Conservation (phyloP, 371 early-diverging fungal species). For the Apophysomyces ossiformis region DNA sequence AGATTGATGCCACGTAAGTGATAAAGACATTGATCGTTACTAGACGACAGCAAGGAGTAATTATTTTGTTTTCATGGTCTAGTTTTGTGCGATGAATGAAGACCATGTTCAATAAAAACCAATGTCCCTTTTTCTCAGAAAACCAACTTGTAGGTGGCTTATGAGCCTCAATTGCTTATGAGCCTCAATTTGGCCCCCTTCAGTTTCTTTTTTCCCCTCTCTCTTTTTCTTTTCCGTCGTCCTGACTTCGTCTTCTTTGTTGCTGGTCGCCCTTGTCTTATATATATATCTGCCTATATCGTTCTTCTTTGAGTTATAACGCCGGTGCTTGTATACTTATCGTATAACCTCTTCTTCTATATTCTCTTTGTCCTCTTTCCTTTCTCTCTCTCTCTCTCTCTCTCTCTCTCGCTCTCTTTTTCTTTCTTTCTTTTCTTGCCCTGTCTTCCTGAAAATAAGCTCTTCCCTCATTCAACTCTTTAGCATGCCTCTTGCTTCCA, state of each 20-base stretch:
- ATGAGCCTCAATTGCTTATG: background rate
- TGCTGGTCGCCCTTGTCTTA: too few relatives aligned
- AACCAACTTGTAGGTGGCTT: constrained; percentile 1
- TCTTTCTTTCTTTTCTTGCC: background rate
- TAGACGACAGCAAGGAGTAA: background rate
- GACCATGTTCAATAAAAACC: constrained; percentile 3
- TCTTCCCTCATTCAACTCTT: background rate
- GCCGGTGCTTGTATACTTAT: background rate
- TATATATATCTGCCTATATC: background rate
- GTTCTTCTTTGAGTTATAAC: background rate
- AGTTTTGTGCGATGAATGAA: constrained; percentile 6
- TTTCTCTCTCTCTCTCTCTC: background rate
- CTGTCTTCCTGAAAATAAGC: constrained; percentile 5
- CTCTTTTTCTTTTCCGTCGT: constrained; percentile 1
- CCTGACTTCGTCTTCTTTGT: background rate
- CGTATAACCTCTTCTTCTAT: background rate
- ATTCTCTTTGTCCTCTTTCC: background rate
- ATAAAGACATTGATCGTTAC: background rate
- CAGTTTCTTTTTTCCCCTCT: constrained; percentile 14
- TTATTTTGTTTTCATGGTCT: background rate
- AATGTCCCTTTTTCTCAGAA: background rate
- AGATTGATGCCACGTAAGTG: constrained; percentile 88
- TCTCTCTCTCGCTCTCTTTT: background rate
- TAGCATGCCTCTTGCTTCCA: constrained; percentile 32
- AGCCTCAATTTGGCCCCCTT: background rate